Evolutionary conservation across 768 basidiomycete species (phyloP), one percentile per base, ranked within the genome.

Genomic region (Amyloporia xantha): DNA sequence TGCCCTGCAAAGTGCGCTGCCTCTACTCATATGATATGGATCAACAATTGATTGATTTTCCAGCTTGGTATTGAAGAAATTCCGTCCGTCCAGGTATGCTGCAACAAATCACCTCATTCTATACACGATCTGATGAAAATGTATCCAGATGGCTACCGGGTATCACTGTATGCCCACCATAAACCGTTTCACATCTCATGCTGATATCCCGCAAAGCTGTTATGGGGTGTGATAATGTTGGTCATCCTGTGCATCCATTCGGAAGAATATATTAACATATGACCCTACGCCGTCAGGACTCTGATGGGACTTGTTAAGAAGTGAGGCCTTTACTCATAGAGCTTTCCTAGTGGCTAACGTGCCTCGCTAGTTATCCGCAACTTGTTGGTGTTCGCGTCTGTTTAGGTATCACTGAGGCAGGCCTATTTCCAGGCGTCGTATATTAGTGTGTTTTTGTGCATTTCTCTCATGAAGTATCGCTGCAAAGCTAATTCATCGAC

Each of bases 371-470:
- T 21, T 85, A 81, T 57, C 74, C 74, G 7, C 76, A 84, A 57
- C 73, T 85, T 12, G 73, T 82, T 11, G 81, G 72, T 17, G 70
- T 69, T 9, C 75, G 82, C 9, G 63, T 79, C 5, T 76, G 74
- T 50, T 74, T 86, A 0, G 85, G 85, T 3, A 59, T 82, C 2
- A 75, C 81, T 0, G 85, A 87, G 64, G 81, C 83, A 3, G 83
- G 85, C 9, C 59, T 86, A 9, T 87, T 83, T 62, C 84, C 86
- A 10, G 84, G 84, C 21, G 81, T 86, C 9, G 75, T 77, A 0
- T 89, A 84, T 67, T 87, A 84, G 84, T 84, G n/a, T n/a, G 33
- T 15, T 13, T 21, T 11, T 10, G 44, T 21, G 5, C 24, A 11
- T 27, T 26, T 13, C 4, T 52, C 40, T 30, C 25, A 4, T 38